Evolutionary conservation across 163 green algal species (phyloP), one percentile per base, ranked within the genome.

Genomic region (Chloromonas sp.): DNA sequence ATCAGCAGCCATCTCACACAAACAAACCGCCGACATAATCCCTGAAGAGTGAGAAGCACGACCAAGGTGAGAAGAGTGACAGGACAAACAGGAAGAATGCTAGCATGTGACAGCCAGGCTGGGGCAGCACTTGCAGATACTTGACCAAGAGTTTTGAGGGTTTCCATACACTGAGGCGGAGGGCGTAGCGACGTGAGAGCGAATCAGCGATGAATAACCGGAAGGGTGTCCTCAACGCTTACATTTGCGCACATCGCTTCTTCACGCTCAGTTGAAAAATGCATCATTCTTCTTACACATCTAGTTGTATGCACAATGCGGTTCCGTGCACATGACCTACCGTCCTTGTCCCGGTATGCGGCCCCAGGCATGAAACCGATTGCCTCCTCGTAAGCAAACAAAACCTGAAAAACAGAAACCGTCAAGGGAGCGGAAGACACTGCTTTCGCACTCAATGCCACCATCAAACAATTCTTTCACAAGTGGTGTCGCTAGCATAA

Each of bases 351-450:
- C 81, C 15, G 74, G 78, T 88, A 87, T 78, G 87, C 90, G 60
- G 1, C 85, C 2, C 84, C 85, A 70, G 93, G 86, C 88, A 92
- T 92, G 85, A 95, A 95, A 0, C 92, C 92, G n/a, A 95, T 95
- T 1, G 92, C 91, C 85, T 95, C 92, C 86, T 95, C 92, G 79
- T 92, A 95, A 0, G 90, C 91, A 86, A 95, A 94, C 71, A 95
- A 82, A 71, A 92, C 90, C 58, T 62, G 82, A 5, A 59, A 36
- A 36, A 36, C 36, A 36, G 36, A 36, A 36, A 36, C 36, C 36
- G 36, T 36, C 36, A 36, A 36, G 36, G 36, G 36, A 36, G 36
- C 36, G 36, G 36, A 36, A 36, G 36, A 36, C 36, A 36, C 36
- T 36, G 36, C 36, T 36, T 36, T 36, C 36, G 36, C 36, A 36